Base-by-base conservation (phyloP, 805 yeast genomes). In the Metschnikowia shivogae region DNA sequence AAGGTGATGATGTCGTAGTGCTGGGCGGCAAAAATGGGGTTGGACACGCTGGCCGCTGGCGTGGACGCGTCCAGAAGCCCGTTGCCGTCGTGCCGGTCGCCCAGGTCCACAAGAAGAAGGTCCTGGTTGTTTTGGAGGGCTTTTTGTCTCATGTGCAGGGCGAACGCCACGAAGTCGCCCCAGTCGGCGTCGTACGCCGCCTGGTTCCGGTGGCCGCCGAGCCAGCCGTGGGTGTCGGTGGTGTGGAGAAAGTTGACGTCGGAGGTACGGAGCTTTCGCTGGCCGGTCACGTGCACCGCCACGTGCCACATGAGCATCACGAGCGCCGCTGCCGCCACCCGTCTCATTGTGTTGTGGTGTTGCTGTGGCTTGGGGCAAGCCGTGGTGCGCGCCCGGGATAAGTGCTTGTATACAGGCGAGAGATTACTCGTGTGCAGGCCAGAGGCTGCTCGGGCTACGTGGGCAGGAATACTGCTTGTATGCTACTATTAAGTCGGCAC, bases 161-260 rank as follows among this genome's bases (percentile, higher is more conserved):
- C 68, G 59, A 92, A 90, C 0, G 90, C 81, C 3, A 86, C 59
- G 48, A 85, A 87, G 58, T 92, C 96, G 8, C 97, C 97, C 96
- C 96, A 92, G 61, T 90, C 87, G 4, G 87, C 93, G 32, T 83
- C 76, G 62, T 82, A 92, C 46, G 78, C 80, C 26, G 76, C 72
- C 62, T 90, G 97, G 53, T 82, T 81, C 33, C 80, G 56, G 67
- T 92, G 99, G 0, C 97, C 97, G 5, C 92, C 82, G 51, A 85
- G 79, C 99, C 99, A 93, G 1, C 93, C 97, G 63, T 93, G 99
- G 2, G 97, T 92, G 58, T 93, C 99, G 0, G 99, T 93, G 1
- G 98, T 90, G 58, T 92, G 98, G 22, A 92, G 57, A 55, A 93
- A 87, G 66, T 93, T 92, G 38, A 93, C 46, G 45, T 82, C 78